Evolutionary conservation across 1,284 basidiomycete genomes (phyloP).

Genomic region (Schizophyllum amplum): DNA sequence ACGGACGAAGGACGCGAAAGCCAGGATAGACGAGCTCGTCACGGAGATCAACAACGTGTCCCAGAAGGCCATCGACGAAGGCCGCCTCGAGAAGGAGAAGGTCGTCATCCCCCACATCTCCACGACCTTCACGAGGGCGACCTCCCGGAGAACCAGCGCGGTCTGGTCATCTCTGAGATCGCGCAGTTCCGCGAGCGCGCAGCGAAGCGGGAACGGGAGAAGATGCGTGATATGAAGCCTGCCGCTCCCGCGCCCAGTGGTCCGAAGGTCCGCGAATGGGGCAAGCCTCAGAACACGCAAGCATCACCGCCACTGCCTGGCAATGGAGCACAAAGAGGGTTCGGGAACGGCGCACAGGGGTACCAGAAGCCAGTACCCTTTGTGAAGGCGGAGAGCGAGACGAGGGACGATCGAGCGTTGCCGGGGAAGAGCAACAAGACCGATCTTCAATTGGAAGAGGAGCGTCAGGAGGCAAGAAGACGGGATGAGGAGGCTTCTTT

Average conservation of each 20-base stretch:
- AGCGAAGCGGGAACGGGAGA: constrained; percentile 80
- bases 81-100: constrained; percentile 67
- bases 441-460: constrained; percentile 79
- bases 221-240: constrained; percentile 65
- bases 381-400: constrained; percentile 53
- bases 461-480: constrained; percentile 64
- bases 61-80: constrained; percentile 58
- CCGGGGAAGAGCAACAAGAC: constrained; percentile 43
- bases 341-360: constrained; percentile 62
- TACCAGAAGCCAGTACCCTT: constrained; percentile 76
- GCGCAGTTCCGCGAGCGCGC: constrained; percentile 87
- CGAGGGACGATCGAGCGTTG: constrained; percentile 28
- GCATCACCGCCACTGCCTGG: constrained; percentile 25
- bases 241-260: constrained; percentile 46
- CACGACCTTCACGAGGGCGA: constrained; percentile 94
- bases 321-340: constrained; percentile 35
- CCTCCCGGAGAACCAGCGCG: constrained; percentile 91
- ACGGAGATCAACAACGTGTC: constrained; percentile 54
- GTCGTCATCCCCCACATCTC: constrained; percentile 90
- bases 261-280: constrained; percentile 71
- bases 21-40: constrained; percentile 47
- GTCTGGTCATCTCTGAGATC: constrained; percentile 90
- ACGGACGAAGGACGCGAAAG: constrained; percentile 42
- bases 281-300: constrained; percentile 46
- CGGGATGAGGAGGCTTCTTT: constrained; percentile 77